Evolutionary conservation across 1,284 basidiomycete genomes (phyloP).

Genomic region (Trametes pubescens): DNA sequence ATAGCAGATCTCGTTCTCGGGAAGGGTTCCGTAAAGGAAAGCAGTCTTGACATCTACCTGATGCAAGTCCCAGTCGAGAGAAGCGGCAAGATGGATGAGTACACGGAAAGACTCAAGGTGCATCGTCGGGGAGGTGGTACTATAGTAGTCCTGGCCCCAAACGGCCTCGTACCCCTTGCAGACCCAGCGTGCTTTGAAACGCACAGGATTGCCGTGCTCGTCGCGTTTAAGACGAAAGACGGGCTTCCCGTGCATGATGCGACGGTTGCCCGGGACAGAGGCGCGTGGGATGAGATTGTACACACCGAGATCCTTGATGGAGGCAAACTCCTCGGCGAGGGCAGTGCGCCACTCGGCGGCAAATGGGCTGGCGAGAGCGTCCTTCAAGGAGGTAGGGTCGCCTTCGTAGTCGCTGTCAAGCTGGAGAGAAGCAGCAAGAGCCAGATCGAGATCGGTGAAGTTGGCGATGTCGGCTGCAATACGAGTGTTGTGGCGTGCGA

Average conservation of each 20-base stretch:
- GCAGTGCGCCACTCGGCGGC: conserved; percentile 37
- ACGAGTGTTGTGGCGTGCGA: background rate
- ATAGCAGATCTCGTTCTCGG: conserved; percentile 43
- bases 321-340: conserved; percentile 27
- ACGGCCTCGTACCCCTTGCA: conserved; percentile 20
- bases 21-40: conserved; percentile 51
- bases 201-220: conserved; percentile 10
- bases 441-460: conserved; percentile 3
- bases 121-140: conserved; percentile 27
- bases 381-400: conserved; percentile 36
- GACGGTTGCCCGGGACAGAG: conserved; percentile 13
- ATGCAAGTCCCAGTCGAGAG: conserved; percentile 15
- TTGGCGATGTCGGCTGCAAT: background rate
- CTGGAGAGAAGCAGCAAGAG: conserved; percentile 17
- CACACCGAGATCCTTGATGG: conserved; percentile 21
- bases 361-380: conserved; percentile 37
- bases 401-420: conserved; percentile 28
- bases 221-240: conserved; percentile 25
- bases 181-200: conserved; percentile 24
- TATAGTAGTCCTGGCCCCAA: conserved; percentile 21
- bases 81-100: conserved; percentile 17
- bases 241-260: conserved; percentile 22
- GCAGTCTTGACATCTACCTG: conserved; percentile 57
- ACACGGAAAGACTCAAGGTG: conserved; percentile 24
- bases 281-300: conserved; percentile 24